Base-by-base conservation (phyloP, 140 eudicot species). In the Senecio squalidus region DNA sequence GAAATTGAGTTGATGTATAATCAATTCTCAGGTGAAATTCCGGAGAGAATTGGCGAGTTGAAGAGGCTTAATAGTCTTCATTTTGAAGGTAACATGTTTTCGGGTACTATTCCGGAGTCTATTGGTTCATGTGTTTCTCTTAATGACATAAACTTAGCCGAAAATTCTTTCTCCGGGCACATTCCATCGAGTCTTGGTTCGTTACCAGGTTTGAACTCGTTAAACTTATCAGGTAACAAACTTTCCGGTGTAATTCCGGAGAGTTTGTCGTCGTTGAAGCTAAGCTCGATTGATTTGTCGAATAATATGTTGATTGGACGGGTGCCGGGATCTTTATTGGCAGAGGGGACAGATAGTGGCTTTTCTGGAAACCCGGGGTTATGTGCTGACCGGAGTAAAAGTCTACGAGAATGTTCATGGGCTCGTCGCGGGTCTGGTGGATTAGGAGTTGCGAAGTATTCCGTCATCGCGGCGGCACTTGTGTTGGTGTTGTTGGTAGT, bases 211-310 rank as follows among this genome's bases (percentile, higher is more conserved):
- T 64, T 87, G 64, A 80, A 83, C 75, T 80, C 76, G 15, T 68
- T 87, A 15, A 83, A 87, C 45, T 29, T 87, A 22, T 83, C 96
- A 2, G 20, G 31, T 13, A 87, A 87, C 82, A 71, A 78, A 53
- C 94, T 87, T 10, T 80, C 86, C 2, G 96, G 96, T 6, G 64
- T 23, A 16, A 81, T 87, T 55, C 96, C 96, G 2, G 34, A 1
- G 15, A 65, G 82, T 68, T 53, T 87, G 55, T 71, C 84, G 0
- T 71, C 74, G 0, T 55, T 52, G 28, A 76, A 71, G 60, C 60
- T 87, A 36, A 83, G 82, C 81, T 75, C 75, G 68, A 81, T 87
- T 38, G 94, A 87, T 77, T 69, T 87, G 55, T 80, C 96, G 0
- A 62, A 80, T 51, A 87, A 87, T 31, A 51, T 22, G 62, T 62